These are phyloP conservation scores for Talaromyces sp. DNA, from an alignment of 2,329 filamentous ascomycete genomes.

Conservation along the genomic window DNA sequence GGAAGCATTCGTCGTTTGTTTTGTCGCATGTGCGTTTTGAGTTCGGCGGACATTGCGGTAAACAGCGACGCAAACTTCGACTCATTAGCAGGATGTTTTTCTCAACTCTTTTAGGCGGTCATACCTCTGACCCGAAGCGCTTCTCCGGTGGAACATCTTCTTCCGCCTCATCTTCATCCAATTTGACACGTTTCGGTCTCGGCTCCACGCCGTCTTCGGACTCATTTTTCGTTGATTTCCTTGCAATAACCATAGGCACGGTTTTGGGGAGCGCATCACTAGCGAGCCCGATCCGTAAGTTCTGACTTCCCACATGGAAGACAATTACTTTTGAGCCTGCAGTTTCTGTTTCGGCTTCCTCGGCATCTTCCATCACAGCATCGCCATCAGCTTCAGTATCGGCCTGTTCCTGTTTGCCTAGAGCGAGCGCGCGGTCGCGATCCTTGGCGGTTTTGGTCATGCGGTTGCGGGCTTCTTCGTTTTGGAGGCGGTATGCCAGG, in stretches of 20 bases:
- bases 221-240: slow-evolving; percentile 72
- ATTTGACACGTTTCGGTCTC: slow-evolving; percentile 62
- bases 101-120: slow-evolving; percentile 22
- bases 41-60: slow-evolving; percentile 74
- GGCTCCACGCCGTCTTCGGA: slow-evolving; percentile 76
- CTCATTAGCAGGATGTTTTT: background rate
- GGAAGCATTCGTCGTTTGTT: slow-evolving; percentile 94
- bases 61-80: slow-evolving; percentile 61
- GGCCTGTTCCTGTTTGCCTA: slow-evolving; percentile 55
- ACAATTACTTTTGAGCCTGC: slow-evolving; percentile 89
- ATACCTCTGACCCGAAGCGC: slow-evolving; percentile 80
- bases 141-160: slow-evolving; percentile 60
- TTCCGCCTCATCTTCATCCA: slow-evolving; percentile 47
- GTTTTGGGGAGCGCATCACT: slow-evolving; percentile 93
- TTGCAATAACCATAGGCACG: slow-evolving; percentile 86
- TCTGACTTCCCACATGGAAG: slow-evolving; percentile 93
- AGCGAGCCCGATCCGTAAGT: slow-evolving; percentile 88
- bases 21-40: slow-evolving; percentile 84
- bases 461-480: slow-evolving; percentile 77
- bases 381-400: slow-evolving; percentile 55
- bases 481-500: slow-evolving; percentile 79
- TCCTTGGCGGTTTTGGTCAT: slow-evolving; percentile 85
- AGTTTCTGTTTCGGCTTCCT: slow-evolving; percentile 56
- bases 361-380: slow-evolving; percentile 56
- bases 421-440: slow-evolving; percentile 76